Conservation (phyloP, 1,139 yeast genomes). For the Pichia cactophila region DNA sequence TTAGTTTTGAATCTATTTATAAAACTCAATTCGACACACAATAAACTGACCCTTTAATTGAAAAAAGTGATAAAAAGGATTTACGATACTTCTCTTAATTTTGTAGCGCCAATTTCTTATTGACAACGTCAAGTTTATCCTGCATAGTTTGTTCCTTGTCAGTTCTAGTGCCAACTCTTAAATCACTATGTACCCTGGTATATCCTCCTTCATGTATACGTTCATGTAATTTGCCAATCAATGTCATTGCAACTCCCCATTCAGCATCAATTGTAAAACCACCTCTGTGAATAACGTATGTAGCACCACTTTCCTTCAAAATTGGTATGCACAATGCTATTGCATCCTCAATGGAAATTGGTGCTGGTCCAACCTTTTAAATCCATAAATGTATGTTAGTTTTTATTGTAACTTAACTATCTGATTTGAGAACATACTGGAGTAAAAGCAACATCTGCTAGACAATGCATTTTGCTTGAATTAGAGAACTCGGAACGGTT, state of each 20-base stretch:
- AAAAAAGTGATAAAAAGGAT: too few species aligned
- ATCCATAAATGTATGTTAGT: neutral
- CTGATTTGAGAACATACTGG: constrained; percentile 41
- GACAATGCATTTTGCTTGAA: constrained; percentile 33
- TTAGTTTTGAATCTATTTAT: too few species aligned
- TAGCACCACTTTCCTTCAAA: constrained; percentile 4
- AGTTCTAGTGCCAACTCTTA: constrained; percentile 69
- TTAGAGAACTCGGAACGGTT: neutral
- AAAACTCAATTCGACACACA: too few species aligned
- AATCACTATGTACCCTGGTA: constrained; percentile 71
- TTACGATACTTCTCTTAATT: too few species aligned
- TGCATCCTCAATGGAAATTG: constrained; percentile 4
- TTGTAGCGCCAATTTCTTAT: constrained; percentile 31
- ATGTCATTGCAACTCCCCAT: constrained; percentile 72
- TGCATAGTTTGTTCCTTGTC: constrained; percentile 65
- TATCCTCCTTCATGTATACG: constrained; percentile 58
- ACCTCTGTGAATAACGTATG: constrained; percentile 8
- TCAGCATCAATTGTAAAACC: constrained; percentile 88
- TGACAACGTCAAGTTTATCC: constrained; percentile 57
- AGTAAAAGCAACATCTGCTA: constrained; percentile 74
- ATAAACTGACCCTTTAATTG: too few species aligned
- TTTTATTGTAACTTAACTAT: too few species aligned
- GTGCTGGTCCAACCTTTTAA: constrained; percentile 5
- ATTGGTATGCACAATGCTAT: constrained; percentile 1
- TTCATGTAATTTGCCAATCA: constrained; percentile 71